A percentile compares a stretch with the other conserved stretches of the same genome.
These are phyloP conservation scores for Naumovozyma baii DNA, from an alignment of 805 yeast species.

Conservation along the genomic window DNA sequence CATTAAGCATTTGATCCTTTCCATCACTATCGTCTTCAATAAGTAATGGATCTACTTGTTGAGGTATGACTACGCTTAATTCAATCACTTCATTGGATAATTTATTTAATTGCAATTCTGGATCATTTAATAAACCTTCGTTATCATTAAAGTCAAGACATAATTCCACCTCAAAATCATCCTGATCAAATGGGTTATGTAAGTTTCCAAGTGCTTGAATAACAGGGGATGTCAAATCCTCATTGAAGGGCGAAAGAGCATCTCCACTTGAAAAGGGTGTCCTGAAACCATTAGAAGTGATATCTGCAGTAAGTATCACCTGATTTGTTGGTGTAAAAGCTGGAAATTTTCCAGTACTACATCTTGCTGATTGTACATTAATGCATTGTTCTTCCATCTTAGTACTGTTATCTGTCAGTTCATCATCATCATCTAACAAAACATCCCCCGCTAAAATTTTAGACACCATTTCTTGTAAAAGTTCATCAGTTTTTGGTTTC, in stretches of 20 bases:
- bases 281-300: conserved; percentile 23
- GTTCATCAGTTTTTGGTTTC: conserved; percentile 24
- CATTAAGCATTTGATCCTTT: background rate
- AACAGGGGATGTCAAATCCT: background rate
- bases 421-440: background rate
- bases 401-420: too few species aligned
- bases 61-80: too few species aligned
- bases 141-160: too few species aligned
- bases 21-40: background rate
- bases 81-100: too few species aligned
- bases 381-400: conserved; percentile 19
- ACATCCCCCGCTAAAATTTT: conserved; percentile 8
- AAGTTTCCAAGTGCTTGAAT: background rate
- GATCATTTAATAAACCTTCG: too few species aligned
- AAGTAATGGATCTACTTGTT: too few species aligned
- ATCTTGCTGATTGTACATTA: conserved; percentile 9
- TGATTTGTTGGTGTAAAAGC: conserved; percentile 24
- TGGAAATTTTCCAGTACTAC: background rate
- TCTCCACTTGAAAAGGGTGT: conserved; percentile 5
- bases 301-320: conserved; percentile 23
- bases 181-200: background rate
- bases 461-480: conserved; percentile 20
- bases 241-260: background rate
- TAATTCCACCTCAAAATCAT: background rate
- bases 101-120: too few species aligned